phyloP scores from a whole-genome alignment of 257 asterid species.

The Rhazya stricta region DNA sequence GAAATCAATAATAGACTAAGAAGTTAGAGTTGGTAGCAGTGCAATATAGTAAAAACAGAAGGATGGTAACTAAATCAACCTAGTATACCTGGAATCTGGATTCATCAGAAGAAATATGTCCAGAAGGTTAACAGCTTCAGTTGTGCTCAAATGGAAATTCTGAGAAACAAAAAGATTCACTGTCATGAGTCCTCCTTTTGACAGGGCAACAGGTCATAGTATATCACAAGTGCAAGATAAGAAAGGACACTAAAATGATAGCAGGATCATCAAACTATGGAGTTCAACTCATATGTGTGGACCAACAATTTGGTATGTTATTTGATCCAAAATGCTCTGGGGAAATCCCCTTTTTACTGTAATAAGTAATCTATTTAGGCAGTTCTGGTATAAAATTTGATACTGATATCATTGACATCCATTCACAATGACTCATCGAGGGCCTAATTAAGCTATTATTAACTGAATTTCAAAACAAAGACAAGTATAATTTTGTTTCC shows the following conservation, averaged over 20 bases:
- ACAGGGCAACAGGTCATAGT: background rate
- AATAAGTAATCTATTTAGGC: background rate
- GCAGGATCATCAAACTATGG: background rate
- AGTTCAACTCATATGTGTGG: background rate
- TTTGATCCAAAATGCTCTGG: background rate
- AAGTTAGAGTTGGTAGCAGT: background rate
- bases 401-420: background rate
- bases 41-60: background rate
- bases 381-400: background rate
- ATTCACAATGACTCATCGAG: background rate
- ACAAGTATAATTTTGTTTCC: background rate
- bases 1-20: background rate
- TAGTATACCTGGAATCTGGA: slow-evolving; percentile 70
- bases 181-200: slow-evolving; percentile 8
- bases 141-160: slow-evolving; percentile 62
- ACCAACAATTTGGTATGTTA: background rate
- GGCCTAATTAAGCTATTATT: background rate
- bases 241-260: background rate
- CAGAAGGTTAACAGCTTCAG: slow-evolving; percentile 77
- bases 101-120: slow-evolving; percentile 79
- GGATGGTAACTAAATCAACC: background rate
- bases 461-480: background rate
- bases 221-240: background rate
- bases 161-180: slow-evolving; percentile 34
- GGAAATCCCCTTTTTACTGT: background rate